Conservation (phyloP, 2,329 filamentous ascomycete genomes). For the Cercospora sp. region DNA sequence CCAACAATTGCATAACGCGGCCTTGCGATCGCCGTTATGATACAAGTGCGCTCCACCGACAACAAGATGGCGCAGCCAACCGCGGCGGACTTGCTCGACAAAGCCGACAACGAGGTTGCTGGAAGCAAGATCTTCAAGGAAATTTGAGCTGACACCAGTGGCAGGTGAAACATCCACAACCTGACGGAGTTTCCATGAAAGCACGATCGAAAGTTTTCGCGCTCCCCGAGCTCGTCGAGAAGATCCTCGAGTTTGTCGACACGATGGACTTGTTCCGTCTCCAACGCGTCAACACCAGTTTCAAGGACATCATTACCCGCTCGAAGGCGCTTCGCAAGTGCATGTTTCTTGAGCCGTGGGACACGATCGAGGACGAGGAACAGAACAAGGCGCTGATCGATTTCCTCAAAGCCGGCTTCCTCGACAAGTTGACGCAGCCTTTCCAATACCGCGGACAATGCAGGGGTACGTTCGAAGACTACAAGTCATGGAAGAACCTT, state of each 20-base stretch:
- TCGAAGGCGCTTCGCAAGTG: background rate
- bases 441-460: background rate
- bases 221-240: slow-evolving; percentile 6
- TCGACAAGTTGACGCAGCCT: background rate
- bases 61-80: background rate
- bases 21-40: background rate
- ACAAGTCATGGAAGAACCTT: background rate
- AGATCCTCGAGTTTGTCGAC: slow-evolving; percentile 4
- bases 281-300: slow-evolving; percentile 11
- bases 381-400: background rate
- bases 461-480: background rate
- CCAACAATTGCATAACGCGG: background rate
- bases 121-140: background rate
- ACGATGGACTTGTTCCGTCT: slow-evolving; percentile 7
- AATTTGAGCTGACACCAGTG: background rate
- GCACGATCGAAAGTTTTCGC: background rate
- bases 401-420: background rate
- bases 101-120: background rate
- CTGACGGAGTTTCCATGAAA: background rate
- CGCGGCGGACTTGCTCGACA: background rate
- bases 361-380: background rate
- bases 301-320: slow-evolving; percentile 6
- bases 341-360: slow-evolving; percentile 8
- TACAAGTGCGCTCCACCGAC: background rate
- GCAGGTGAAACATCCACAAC: background rate